Percentiles rank a stretch among this genome's conserved stretches.
Conservation (phyloP, 306 rosid genomes). For the Trichosanthes cucumerina region DNA sequence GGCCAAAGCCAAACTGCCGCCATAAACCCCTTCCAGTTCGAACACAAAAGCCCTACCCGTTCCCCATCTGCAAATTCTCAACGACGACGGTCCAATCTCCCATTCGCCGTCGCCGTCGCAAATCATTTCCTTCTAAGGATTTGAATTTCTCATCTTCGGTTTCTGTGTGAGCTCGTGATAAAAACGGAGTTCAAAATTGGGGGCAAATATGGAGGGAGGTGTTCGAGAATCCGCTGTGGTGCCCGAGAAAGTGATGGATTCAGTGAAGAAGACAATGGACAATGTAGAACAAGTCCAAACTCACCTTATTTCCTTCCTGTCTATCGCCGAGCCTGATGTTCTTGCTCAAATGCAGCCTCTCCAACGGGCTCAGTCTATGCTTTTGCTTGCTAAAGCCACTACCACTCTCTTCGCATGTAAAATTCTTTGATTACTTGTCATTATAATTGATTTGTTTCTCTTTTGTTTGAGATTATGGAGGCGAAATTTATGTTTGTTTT, state of each 20-base stretch:
- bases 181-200: not conserved
- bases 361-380: constrained; percentile 69
- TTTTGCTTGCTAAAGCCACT: constrained; percentile 53
- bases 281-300: constrained; percentile 35
- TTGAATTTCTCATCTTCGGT: not conserved
- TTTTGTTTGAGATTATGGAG: not conserved
- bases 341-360: constrained; percentile 69
- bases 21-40: not conserved
- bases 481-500: not conserved
- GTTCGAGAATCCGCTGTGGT: constrained; percentile 32
- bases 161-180: not conserved
- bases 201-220: constrained; percentile 34
- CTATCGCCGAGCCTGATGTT: constrained; percentile 49
- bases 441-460: not conserved
- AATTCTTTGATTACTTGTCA: not conserved
- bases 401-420: constrained; percentile 57
- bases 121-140: not conserved
- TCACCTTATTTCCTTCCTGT: constrained; percentile 33
- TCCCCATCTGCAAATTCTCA: not conserved
- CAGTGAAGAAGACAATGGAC: constrained; percentile 42
- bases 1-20: not conserved
- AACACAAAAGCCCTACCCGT: constrained; percentile 8
- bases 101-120: not conserved
- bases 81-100: not conserved
- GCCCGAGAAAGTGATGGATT: constrained; percentile 54